Percentiles rank a stretch among this genome's conserved stretches.
These are phyloP conservation scores for Leishmania amazonensis DNA, from an alignment of 208 protist genomes.

Conservation along the genomic window DNA sequence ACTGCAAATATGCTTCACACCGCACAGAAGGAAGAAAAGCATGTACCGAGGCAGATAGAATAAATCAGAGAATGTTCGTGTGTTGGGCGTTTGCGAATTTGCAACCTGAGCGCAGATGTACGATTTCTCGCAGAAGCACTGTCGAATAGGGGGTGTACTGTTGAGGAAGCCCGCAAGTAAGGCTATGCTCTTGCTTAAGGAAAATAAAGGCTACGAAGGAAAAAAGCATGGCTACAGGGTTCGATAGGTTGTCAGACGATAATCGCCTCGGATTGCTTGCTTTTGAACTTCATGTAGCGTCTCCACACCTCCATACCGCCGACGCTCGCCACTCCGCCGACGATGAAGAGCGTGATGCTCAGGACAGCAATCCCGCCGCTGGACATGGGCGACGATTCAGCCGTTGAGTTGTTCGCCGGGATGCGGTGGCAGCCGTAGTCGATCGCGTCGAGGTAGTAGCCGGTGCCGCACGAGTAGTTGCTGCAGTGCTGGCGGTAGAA, in stretches of 20 bases:
- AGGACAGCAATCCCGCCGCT: slow-evolving; percentile 27
- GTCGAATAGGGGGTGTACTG: not conserved
- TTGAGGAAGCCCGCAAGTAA: not conserved
- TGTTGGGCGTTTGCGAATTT: not conserved
- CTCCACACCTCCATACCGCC: slow-evolving; percentile 13
- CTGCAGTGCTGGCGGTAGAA: slow-evolving; percentile 50
- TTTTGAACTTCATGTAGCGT: slow-evolving; percentile 20
- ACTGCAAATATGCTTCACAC: not conserved
- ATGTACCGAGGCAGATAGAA: too few relatives aligned
- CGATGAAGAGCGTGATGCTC: slow-evolving; percentile 24
- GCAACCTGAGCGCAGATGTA: not conserved
- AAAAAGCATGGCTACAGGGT: not conserved
- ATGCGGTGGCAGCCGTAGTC: slow-evolving; percentile 41
- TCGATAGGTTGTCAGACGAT: slow-evolving; percentile 5
- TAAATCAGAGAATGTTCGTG: not conserved
- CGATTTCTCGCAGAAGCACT: not conserved
- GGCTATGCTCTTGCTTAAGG: not conserved
- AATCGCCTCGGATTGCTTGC: slow-evolving; percentile 9
- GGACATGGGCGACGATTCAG: slow-evolving; percentile 11
- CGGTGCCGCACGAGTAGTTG: slow-evolving; percentile 41
- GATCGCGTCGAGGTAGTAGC: slow-evolving; percentile 36
- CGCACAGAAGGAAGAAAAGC: not conserved
- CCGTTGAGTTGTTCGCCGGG: not conserved
- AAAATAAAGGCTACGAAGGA: not conserved
- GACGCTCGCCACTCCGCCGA: slow-evolving; percentile 13